These are phyloP conservation scores for Nicotiana noctiflora DNA, from an alignment of 257 asterid species.

Conservation along the genomic window DNA sequence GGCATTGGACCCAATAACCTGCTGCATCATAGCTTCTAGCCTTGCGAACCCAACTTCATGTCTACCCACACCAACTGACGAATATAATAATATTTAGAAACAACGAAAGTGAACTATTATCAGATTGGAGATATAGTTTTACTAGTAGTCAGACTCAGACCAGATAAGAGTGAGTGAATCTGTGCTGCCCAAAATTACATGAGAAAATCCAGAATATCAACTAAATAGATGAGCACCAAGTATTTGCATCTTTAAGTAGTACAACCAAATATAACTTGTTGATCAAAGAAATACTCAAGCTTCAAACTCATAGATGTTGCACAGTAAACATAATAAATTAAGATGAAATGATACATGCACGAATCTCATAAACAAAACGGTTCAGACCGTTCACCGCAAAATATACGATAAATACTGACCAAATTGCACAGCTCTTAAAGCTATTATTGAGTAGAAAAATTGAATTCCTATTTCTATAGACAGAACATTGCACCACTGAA, in stretches of 20 bases:
- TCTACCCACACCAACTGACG: background rate
- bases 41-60: too few species aligned
- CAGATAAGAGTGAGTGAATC: background rate
- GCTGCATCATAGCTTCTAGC: too few species aligned
- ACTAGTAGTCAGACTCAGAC: background rate
- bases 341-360: background rate
- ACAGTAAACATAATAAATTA: background rate
- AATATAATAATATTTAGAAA: background rate
- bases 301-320: background rate
- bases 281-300: background rate
- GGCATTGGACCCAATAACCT: too few species aligned
- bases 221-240: background rate
- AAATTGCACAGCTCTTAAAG: constrained; percentile 2
- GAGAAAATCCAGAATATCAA: background rate
- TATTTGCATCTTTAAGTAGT: background rate
- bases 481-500: background rate
- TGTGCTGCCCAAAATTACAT: background rate
- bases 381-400: background rate
- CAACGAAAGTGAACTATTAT: background rate
- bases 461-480: background rate
- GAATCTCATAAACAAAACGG: background rate
- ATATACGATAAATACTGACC: constrained; percentile 1
- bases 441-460: background rate
- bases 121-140: background rate
- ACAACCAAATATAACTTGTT: background rate